These are phyloP conservation scores for Tolypocladium guangdongense DNA, from an alignment of 2,329 filamentous ascomycete genomes.

Conservation along the genomic window DNA sequence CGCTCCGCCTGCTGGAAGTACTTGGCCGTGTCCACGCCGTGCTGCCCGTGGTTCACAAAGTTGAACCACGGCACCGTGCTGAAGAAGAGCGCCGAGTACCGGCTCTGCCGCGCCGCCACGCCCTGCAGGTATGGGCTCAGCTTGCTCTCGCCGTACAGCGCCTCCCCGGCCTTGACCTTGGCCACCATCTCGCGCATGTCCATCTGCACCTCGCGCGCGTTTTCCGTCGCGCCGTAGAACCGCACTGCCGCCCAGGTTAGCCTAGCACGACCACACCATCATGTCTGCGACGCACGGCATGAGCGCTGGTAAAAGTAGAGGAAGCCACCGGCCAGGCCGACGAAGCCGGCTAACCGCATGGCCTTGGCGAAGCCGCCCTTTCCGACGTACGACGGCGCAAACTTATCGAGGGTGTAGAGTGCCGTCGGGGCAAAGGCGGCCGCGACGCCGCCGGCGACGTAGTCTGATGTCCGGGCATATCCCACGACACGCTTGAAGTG, in stretches of 20 bases:
- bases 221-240: conserved; percentile 93
- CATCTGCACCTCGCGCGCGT: conserved; percentile 82
- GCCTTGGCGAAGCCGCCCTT: conserved; percentile 72
- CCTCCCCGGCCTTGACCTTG: conserved; percentile 85
- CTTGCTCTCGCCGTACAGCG: conserved; percentile 72
- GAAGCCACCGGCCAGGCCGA: conserved; percentile 71
- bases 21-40: conserved; percentile 96
- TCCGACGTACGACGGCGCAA: conserved; percentile 76
- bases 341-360: conserved; percentile 65
- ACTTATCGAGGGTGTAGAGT: conserved; percentile 70
- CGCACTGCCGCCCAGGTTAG: conserved; percentile 48
- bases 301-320: conserved; percentile 79
- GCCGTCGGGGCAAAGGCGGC: conserved; percentile 63
- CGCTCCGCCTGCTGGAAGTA: conserved; percentile 94
- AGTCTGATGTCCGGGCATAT: conserved; percentile 83
- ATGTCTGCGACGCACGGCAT: conserved; percentile 47
- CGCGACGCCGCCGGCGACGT: conserved; percentile 55
- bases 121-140: conserved; percentile 88
- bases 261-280: background rate
- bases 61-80: conserved; percentile 94
- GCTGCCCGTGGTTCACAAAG: conserved; percentile 91
- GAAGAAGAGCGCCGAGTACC: conserved; percentile 76
- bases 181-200: conserved; percentile 98
- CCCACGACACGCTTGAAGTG: conserved; percentile 83
- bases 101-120: conserved; percentile 81